These are phyloP conservation scores for Crithidia sp. DNA, from an alignment of 208 protist genomes.

Conservation along the genomic window DNA sequence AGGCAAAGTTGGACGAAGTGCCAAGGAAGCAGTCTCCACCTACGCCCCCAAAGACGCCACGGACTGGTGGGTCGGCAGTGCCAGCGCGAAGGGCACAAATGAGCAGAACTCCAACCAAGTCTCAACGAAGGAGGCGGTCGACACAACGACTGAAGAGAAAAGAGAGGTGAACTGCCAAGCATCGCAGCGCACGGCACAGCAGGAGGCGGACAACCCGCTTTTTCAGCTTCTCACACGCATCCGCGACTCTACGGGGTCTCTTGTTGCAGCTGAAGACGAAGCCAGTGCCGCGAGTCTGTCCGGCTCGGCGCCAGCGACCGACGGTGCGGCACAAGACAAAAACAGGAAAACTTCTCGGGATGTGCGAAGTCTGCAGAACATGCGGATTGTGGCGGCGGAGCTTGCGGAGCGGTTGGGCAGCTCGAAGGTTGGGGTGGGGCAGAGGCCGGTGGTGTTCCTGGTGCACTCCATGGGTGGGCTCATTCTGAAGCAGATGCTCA, in stretches of 20 bases:
- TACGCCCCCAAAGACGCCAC: constrained; percentile 2
- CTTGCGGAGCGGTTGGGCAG: constrained; percentile 50
- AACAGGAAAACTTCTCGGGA: constrained; percentile 6
- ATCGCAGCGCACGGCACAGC: not conserved
- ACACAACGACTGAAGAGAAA: not conserved
- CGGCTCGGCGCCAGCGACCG: not conserved
- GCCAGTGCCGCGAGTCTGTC: constrained; percentile 2
- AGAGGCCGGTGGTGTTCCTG: constrained; percentile 65
- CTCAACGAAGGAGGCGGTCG: too few relatives aligned
- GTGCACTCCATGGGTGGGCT: constrained; percentile 74
- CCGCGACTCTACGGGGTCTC: constrained; percentile 15
- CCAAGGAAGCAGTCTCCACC: constrained; percentile 5
- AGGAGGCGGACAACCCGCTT: constrained; percentile 1
- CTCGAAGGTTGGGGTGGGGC: constrained; percentile 43
- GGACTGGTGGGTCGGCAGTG: constrained; percentile 1
- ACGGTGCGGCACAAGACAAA: not conserved
- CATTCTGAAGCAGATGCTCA: constrained; percentile 67
- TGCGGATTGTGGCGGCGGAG: constrained; percentile 52
- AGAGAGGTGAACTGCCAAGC: not conserved
- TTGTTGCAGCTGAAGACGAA: constrained; percentile 10
- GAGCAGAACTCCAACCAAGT: not conserved
- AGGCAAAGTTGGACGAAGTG: constrained; percentile 6
- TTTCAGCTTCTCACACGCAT: constrained; percentile 18
- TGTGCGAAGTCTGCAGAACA: constrained; percentile 29
- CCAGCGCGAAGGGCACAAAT: not conserved